Evolutionary conservation across 148 eudicot genomes (phyloP).

Genomic region (Bassia scoparia): DNA sequence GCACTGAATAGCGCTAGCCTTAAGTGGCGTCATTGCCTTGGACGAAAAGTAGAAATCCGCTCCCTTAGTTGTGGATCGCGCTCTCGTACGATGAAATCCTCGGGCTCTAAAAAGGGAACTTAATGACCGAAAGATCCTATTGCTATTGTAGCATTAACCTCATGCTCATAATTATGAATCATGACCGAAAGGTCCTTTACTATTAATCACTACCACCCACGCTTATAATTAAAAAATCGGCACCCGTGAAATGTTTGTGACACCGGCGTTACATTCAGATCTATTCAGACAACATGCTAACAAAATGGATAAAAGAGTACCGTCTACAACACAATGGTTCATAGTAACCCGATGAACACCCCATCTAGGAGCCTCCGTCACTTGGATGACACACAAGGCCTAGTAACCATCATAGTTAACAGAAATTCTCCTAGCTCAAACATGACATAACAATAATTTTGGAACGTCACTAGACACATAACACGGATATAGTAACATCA

Average conservation of each 20-base stretch:
- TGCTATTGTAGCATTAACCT: too few species aligned
- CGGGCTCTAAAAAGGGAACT: conserved; percentile 28
- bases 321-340: too few species aligned
- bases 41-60: conserved; percentile 63
- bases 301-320: conserved; percentile 22
- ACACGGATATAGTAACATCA: too few species aligned
- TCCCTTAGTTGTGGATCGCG: conserved; percentile 38
- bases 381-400: too few species aligned
- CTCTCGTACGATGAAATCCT: conserved; percentile 3
- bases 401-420: too few species aligned
- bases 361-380: too few species aligned
- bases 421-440: too few species aligned
- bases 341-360: too few species aligned
- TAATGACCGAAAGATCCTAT: not conserved
- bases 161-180: conserved; percentile 37
- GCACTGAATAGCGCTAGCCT: conserved; percentile 39
- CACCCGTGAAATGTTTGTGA: not conserved
- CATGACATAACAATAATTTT: too few species aligned
- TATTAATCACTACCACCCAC: not conserved
- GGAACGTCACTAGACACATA: too few species aligned
- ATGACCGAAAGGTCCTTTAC: too few species aligned
- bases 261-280: not conserved
- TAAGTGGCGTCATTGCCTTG: conserved; percentile 39
- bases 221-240: not conserved
- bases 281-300: conserved; percentile 20